phyloP scores from a whole-genome alignment of 805 yeast genomes.

The Yarrowia osloensis region DNA sequence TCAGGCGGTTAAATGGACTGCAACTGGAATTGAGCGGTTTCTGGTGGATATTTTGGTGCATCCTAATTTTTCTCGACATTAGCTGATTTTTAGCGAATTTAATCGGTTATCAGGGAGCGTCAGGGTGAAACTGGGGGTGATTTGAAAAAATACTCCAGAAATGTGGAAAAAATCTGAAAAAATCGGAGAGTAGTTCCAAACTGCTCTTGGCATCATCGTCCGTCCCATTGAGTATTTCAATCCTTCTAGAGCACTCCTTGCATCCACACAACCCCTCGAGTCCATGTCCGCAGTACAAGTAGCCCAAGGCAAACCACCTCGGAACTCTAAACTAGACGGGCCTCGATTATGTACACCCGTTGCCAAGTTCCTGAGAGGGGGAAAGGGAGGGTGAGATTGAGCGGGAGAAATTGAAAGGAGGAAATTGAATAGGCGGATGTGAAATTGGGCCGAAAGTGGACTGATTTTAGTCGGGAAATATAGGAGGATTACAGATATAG shows the following conservation, averaged over 20 bases:
- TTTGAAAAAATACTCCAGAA: neutral
- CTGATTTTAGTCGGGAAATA: no score
- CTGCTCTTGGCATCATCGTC: no score
- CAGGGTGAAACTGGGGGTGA: neutral
- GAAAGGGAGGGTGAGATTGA: neutral
- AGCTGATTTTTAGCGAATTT: neutral
- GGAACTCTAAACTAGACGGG: neutral
- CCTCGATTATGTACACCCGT: conserved; percentile 8
- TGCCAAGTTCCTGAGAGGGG: neutral
- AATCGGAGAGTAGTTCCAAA: no score
- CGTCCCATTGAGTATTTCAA: no score
- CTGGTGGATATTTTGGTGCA: no score
- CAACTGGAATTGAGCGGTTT: no score
- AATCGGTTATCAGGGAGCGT: neutral
- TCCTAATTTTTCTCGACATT: neutral
- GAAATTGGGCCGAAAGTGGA: neutral
- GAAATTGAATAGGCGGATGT: neutral
- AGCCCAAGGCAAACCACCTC: neutral
- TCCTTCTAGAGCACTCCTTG: no score
- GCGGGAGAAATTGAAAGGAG: neutral
- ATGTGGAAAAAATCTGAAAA: neutral
- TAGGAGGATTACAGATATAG: no score
- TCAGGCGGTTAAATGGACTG: no score
- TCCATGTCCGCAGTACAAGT: no score
- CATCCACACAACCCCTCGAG: no score